phyloP scores from a whole-genome alignment of 179 eudicot genomes.

The Drosera spatulata region DNA sequence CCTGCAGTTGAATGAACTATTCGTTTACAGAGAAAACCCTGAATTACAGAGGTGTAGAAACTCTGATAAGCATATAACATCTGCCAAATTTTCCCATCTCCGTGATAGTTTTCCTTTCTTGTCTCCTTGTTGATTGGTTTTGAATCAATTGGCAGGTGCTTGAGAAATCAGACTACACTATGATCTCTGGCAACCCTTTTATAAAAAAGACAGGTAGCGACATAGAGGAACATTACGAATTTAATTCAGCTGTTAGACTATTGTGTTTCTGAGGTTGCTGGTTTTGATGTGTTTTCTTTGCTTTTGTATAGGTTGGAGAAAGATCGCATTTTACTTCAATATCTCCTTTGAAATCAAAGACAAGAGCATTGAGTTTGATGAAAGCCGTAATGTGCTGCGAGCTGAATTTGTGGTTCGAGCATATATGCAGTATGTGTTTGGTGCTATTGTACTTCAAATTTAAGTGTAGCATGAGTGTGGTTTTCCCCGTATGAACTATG shows the following conservation, averaged over 20 bases:
- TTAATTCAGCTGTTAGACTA: neutral
- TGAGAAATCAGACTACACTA: slow-evolving; percentile 71
- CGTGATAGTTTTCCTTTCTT: neutral
- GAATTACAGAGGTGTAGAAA: too few species aligned
- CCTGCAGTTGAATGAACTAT: too few species aligned
- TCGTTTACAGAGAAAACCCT: too few species aligned
- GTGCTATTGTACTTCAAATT: too few species aligned
- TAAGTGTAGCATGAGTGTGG: neutral
- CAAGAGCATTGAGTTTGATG: slow-evolving; percentile 84
- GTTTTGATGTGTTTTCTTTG: slow-evolving; percentile 5
- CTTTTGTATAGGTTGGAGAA: slow-evolving; percentile 71
- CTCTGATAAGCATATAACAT: too few species aligned
- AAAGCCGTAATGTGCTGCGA: slow-evolving; percentile 70
- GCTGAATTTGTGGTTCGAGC: slow-evolving; percentile 94
- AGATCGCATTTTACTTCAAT: slow-evolving; percentile 90
- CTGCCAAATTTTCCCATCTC: too few species aligned
- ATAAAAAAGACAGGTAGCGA: slow-evolving; percentile 75
- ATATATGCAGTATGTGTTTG: slow-evolving; percentile 59
- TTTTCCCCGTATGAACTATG: slow-evolving; percentile 1
- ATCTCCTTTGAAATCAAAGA: slow-evolving; percentile 84
- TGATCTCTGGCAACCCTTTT: slow-evolving; percentile 74
- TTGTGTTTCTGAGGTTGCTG: neutral
- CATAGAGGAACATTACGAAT: neutral
- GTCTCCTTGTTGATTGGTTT: neutral
- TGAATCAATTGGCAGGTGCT: slow-evolving; percentile 41